phyloP scores from a whole-genome alignment of 495 filamentous ascomycete species.

The Penicillium antarcticum region DNA sequence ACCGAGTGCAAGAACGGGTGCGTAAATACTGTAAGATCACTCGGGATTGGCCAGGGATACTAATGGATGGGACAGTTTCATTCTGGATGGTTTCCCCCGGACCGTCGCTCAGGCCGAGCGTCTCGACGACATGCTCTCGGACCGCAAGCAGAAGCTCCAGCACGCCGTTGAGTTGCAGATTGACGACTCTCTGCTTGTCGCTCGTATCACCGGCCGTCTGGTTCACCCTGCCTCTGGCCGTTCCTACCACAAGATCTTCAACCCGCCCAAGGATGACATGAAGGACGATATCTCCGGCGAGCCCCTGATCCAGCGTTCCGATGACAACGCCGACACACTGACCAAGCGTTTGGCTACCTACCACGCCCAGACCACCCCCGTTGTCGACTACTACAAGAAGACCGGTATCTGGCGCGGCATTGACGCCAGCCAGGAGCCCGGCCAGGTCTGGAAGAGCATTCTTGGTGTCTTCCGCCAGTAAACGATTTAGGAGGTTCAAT shows the following conservation, averaged over 20 bases:
- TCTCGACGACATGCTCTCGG: conserved; percentile 84
- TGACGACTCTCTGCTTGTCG: conserved; percentile 87
- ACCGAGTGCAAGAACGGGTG: conserved; percentile 91
- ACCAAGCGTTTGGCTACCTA: conserved; percentile 94
- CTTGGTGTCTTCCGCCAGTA: conserved; percentile 75
- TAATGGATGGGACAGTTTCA: conserved; percentile 64
- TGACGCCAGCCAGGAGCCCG: conserved; percentile 94
- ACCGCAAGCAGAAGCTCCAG: conserved; percentile 73
- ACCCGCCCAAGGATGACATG: conserved; percentile 93
- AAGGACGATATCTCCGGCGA: conserved; percentile 96
- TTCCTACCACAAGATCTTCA: conserved; percentile 97
- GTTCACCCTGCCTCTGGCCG: conserved; percentile 94
- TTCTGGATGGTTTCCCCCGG: conserved; percentile 96
- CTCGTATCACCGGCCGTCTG: conserved; percentile 93
- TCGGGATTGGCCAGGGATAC: conserved; percentile 1
- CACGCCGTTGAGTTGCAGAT: conserved; percentile 97
- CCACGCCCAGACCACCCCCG: conserved; percentile 88
- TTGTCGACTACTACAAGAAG: conserved; percentile 93
- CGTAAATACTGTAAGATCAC: not conserved
- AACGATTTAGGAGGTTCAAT: not conserved
- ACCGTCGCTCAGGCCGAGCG: conserved; percentile 93
- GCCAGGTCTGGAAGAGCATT: conserved; percentile 90
- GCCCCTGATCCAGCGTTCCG: conserved; percentile 90
- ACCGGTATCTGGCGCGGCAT: conserved; percentile 95
- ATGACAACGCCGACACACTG: conserved; percentile 96